These are phyloP conservation scores for Penicillium hesseltinei DNA, from an alignment of 2,329 filamentous ascomycete species.

Conservation along the genomic window DNA sequence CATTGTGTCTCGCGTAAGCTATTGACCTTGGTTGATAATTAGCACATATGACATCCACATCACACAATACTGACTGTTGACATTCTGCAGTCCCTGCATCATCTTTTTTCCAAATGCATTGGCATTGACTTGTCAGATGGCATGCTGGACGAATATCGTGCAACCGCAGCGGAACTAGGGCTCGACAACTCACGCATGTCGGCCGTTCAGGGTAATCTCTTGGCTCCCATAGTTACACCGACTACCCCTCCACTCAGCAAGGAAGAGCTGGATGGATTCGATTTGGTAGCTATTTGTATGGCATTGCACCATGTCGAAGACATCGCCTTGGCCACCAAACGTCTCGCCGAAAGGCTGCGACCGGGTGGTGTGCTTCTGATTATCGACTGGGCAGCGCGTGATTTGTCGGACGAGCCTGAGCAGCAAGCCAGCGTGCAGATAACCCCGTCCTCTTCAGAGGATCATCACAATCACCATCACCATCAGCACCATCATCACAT, in stretches of 20 bases:
- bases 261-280: neutral
- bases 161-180: neutral
- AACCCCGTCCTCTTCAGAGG: neutral
- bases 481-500: neutral
- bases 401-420: neutral
- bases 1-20: neutral
- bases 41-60: neutral
- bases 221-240: neutral
- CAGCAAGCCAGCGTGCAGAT: neutral
- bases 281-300: constrained; percentile 1
- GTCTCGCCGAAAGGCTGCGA: neutral
- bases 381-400: neutral
- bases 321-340: neutral
- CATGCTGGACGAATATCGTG: neutral
- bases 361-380: constrained; percentile 1
- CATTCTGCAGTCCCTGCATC: neutral
- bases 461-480: neutral
- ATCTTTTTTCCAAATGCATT: neutral
- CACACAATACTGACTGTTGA: neutral
- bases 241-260: neutral
- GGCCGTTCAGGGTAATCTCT: neutral
- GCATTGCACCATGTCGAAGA: constrained; percentile 4
- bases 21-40: neutral
- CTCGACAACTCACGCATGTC: neutral
- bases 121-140: neutral